These are phyloP conservation scores for Aspergillus conjunctus DNA, from an alignment of 495 filamentous ascomycete genomes.

Conservation along the genomic window DNA sequence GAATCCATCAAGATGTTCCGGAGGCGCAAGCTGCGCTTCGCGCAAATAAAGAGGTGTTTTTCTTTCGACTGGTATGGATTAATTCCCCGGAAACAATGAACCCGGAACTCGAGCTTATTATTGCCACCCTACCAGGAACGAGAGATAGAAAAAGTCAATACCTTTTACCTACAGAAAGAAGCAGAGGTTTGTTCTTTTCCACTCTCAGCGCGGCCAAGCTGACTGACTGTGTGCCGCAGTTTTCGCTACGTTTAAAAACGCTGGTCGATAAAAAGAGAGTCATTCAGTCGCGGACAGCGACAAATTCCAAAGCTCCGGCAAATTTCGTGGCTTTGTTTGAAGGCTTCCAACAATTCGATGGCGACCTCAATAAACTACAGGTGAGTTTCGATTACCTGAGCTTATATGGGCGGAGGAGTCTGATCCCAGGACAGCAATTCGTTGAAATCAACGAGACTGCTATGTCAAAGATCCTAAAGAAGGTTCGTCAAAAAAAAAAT, in stretches of 20 bases:
- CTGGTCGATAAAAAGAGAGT: conserved; percentile 92
- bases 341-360: conserved; percentile 94
- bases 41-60: conserved; percentile 97
- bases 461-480: conserved; percentile 98
- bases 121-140: conserved; percentile 65
- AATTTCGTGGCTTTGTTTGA: conserved; percentile 93
- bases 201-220: not conserved
- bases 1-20: conserved; percentile 46
- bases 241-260: conserved; percentile 87
- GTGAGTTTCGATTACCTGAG: conserved; percentile 29
- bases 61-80: conserved; percentile 81
- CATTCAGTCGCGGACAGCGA: conserved; percentile 72
- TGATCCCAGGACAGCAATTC: conserved; percentile 65
- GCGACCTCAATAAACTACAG: conserved; percentile 93
- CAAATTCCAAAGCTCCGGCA: conserved; percentile 79
- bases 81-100: not conserved
- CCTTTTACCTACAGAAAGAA: conserved; percentile 96
- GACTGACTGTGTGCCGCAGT: conserved; percentile 52
- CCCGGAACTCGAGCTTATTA: not conserved
- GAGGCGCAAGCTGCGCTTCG: conserved; percentile 92
- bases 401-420: not conserved
- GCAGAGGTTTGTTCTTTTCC: conserved; percentile 70
- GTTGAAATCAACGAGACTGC: conserved; percentile 96
- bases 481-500: conserved; percentile 53
- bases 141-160: conserved; percentile 97